These are phyloP conservation scores for Leucaena leucocephala DNA, from an alignment of 306 rosid genomes.

Conservation along the genomic window DNA sequence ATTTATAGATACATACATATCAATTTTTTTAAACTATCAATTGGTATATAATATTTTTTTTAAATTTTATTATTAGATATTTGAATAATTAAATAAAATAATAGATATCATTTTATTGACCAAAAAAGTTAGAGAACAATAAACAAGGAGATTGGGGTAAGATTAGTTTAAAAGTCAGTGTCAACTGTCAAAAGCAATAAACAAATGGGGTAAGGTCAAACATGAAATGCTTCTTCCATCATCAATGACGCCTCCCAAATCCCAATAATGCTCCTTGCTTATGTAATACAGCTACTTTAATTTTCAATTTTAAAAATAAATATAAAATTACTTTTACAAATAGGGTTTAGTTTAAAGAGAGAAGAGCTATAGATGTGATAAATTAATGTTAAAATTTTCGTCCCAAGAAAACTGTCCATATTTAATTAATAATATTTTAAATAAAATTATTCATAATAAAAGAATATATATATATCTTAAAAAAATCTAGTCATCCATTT, in stretches of 20 bases:
- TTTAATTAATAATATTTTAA: too few relatives aligned
- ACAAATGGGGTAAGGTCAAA: background rate
- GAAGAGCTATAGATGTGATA: too few relatives aligned
- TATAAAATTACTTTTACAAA: too few relatives aligned
- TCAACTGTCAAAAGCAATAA: background rate
- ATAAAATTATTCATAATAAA: too few relatives aligned
- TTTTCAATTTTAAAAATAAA: background rate
- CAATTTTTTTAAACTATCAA: too few relatives aligned
- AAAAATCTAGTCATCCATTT: too few relatives aligned
- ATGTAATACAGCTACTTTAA: background rate
- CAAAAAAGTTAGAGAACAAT: background rate
- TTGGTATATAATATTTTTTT: too few relatives aligned
- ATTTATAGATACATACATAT: background rate
- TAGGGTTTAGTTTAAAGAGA: too few relatives aligned
- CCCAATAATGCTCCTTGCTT: background rate
- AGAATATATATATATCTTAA: too few relatives aligned
- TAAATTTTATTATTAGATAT: too few relatives aligned
- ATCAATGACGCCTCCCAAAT: background rate
- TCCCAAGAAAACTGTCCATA: too few relatives aligned
- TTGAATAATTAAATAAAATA: background rate
- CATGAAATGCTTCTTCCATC: background rate
- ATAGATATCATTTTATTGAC: background rate
- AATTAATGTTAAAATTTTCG: too few relatives aligned
- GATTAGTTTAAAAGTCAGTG: background rate
- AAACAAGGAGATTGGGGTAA: background rate